Evolutionary conservation across 192 early-diverging fungal species (phyloP).

Genomic region (Phycomyces nitens): DNA sequence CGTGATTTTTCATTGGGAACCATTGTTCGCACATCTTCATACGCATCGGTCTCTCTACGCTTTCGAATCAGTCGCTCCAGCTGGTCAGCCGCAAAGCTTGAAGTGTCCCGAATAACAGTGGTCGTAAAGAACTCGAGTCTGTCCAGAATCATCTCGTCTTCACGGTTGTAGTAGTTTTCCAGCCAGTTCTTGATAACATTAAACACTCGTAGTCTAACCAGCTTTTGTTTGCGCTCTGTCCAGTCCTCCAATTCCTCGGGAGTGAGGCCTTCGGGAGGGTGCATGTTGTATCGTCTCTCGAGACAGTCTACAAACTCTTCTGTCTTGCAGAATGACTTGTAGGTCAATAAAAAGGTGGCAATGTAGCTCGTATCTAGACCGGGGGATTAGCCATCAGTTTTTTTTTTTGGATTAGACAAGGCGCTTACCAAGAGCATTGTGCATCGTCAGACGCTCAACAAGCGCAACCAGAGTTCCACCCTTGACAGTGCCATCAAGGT

Average conservation of each 20-base stretch:
- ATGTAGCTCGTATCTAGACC: constrained; percentile 70
- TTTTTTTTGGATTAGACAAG: not conserved
- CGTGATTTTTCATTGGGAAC: constrained; percentile 54
- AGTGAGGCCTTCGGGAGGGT: constrained; percentile 62
- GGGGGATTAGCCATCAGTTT: not conserved
- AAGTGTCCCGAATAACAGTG: constrained; percentile 7
- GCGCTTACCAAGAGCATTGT: constrained; percentile 56
- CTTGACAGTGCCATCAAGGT: constrained; percentile 70
- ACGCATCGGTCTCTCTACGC: constrained; percentile 6
- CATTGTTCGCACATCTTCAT: constrained; percentile 51
- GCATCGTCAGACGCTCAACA: constrained; percentile 76
- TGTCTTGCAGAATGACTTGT: constrained; percentile 81
- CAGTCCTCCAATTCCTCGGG: constrained; percentile 69
- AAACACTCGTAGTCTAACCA: constrained; percentile 81
- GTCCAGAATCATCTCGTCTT: constrained; percentile 42
- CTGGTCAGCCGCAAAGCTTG: constrained; percentile 6
- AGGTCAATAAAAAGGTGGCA: constrained; percentile 84
- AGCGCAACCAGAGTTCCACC: constrained; percentile 76
- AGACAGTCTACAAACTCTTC: constrained; percentile 74
- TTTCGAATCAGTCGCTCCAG: constrained; percentile 7
- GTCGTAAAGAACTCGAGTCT: constrained; percentile 16
- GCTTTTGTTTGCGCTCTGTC: constrained; percentile 81
- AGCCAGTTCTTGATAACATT: constrained; percentile 92
- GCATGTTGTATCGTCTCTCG: constrained; percentile 69
- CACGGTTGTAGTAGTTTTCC: constrained; percentile 78